Evolutionary conservation across 306 rosid genomes (phyloP).

Genomic region (Herpetospermum pedunculosum): DNA sequence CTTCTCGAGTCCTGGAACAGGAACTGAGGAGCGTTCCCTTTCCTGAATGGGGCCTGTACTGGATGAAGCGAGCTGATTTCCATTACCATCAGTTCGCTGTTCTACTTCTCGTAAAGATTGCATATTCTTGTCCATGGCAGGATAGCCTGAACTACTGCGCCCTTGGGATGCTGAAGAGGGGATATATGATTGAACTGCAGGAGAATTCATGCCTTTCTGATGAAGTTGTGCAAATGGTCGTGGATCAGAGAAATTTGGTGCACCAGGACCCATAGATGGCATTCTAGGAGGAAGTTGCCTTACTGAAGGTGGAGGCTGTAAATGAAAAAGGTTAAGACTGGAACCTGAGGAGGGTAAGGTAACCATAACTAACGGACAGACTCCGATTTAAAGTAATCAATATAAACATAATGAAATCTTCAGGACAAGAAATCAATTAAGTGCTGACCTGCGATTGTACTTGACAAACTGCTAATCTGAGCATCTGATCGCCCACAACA

Average conservation of each 20-base stretch:
- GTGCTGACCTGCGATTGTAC: conserved; percentile 56
- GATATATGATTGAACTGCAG: conserved; percentile 43
- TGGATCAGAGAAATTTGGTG: conserved; percentile 51
- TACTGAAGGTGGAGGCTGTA: conserved; percentile 32
- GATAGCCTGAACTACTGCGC: conserved; percentile 26
- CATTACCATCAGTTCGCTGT: conserved; percentile 11
- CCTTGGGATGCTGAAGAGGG: conserved; percentile 40
- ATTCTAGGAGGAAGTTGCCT: conserved; percentile 53
- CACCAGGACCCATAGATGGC: conserved; percentile 41
- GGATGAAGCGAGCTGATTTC: conserved; percentile 43
- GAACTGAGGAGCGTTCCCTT: conserved; percentile 42
- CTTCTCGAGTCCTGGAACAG: conserved; percentile 50
- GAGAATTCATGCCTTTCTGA: conserved; percentile 49
- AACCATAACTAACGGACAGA: not conserved
- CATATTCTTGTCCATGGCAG: conserved; percentile 30
- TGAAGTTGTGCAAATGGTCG: conserved; percentile 60
- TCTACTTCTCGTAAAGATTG: conserved; percentile 42
- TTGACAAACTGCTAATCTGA: conserved; percentile 54
- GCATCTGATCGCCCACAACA: conserved; percentile 88
- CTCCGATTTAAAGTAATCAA: not conserved
- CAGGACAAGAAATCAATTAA: conserved; percentile 4
- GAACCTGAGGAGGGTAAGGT: not conserved
- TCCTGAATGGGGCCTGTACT: conserved; percentile 43
- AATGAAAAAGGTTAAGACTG: conserved; percentile 16
- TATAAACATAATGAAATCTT: not conserved